Evolutionary conservation across 1,139 yeast genomes (phyloP).

Genomic region (Geotrichum cucujoidarum): DNA sequence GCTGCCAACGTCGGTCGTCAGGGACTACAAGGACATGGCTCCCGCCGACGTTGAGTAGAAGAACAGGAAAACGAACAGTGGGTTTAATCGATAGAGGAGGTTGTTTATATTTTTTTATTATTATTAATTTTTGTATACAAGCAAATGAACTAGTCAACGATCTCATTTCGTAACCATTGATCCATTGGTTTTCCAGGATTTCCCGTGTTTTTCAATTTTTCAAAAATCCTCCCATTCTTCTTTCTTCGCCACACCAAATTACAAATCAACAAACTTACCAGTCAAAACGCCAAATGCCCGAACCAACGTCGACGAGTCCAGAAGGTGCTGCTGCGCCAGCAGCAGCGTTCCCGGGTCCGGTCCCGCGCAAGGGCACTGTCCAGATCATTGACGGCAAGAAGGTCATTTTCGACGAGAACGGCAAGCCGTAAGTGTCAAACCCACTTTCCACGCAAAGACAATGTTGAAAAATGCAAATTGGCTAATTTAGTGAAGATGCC

Average conservation of each 20-base stretch:
- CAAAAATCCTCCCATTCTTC: neutral
- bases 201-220: neutral
- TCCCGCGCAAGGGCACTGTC: constrained; percentile 18
- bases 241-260: neutral
- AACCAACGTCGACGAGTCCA: neutral
- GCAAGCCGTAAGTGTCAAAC: constrained; percentile 72
- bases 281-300: constrained; percentile 4
- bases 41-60: constrained; percentile 11
- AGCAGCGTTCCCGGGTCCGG: constrained; percentile 9
- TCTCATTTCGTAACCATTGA: too few relatives aligned
- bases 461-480: neutral
- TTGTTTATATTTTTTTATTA: neutral
- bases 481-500: constrained; percentile 47
- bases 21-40: constrained; percentile 12
- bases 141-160: too few relatives aligned
- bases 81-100: too few relatives aligned
- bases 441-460: neutral
- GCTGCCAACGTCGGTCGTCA: constrained; percentile 27
- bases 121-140: constrained; percentile 6
- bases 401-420: constrained; percentile 77
- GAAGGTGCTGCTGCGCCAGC: neutral
- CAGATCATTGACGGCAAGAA: constrained; percentile 48
- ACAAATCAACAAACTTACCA: neutral
- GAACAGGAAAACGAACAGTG: too few relatives aligned
- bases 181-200: too few relatives aligned